Evolutionary conservation across 2,329 filamentous ascomycete species (phyloP).

Genomic region (Fusarium sp.): DNA sequence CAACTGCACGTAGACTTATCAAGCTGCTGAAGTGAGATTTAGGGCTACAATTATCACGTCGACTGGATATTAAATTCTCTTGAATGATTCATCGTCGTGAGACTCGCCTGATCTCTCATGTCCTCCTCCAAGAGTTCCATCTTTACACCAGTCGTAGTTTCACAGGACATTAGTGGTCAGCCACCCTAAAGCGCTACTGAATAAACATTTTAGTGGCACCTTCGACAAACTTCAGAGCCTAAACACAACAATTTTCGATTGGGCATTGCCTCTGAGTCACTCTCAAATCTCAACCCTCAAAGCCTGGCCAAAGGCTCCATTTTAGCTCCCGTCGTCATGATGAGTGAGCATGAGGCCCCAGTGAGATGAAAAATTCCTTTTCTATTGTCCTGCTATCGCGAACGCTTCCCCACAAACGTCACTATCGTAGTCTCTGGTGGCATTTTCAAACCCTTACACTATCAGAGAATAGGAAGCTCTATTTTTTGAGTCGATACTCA

Average conservation of each 20-base stretch:
- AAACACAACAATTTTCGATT: slow-evolving; percentile 27
- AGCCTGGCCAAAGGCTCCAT: slow-evolving; percentile 35
- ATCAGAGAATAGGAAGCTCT: background rate
- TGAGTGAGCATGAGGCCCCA: slow-evolving; percentile 46
- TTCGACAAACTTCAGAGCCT: slow-evolving; percentile 23
- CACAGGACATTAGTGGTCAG: background rate
- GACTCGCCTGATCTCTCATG: no score
- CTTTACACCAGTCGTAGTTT: no score
- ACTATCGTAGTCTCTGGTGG: slow-evolving; percentile 15
- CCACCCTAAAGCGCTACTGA: slow-evolving; percentile 19
- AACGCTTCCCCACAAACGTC: slow-evolving; percentile 26
- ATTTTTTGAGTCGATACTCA: slow-evolving; percentile 16
- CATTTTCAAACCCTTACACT: background rate
- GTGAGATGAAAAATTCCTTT: slow-evolving; percentile 43
- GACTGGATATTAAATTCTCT: no score
- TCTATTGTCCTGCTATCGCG: slow-evolving; percentile 43
- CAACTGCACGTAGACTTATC: background rate
- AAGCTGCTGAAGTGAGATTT: background rate
- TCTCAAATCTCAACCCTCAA: slow-evolving; percentile 41
- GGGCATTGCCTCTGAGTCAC: slow-evolving; percentile 41
- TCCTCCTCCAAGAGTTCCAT: no score
- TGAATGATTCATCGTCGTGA: no score
- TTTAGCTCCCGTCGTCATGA: slow-evolving; percentile 46
- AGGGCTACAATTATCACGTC: no score
- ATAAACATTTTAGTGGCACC: slow-evolving; percentile 30